Conservation (phyloP, 2,329 filamentous ascomycete species). For the Pseudodiploospora longispora region DNA sequence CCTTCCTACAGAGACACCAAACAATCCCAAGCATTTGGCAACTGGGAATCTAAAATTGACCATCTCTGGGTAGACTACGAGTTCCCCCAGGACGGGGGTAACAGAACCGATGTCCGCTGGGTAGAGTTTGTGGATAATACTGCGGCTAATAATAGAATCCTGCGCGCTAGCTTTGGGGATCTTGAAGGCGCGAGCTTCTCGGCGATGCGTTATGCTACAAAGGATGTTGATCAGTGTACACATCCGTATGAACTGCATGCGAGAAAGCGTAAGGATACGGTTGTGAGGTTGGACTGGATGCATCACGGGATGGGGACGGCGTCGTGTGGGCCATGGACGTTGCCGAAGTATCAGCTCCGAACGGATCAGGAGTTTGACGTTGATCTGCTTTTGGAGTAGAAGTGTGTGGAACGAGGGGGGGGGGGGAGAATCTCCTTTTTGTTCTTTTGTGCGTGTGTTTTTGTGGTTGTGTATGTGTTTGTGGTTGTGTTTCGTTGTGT, state of each 20-base stretch:
- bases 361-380: conserved; percentile 34
- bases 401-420: conserved; percentile 3
- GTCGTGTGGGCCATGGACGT: conserved; percentile 51
- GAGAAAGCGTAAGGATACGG: conserved; percentile 39
- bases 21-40: conserved; percentile 48
- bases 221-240: conserved; percentile 42
- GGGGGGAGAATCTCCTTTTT: background rate
- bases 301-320: conserved; percentile 57
- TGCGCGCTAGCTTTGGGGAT: conserved; percentile 39
- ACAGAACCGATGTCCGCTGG: conserved; percentile 56
- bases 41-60: conserved; percentile 38
- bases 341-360: conserved; percentile 38
- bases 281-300: conserved; percentile 51
- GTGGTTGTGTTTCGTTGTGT: too few species aligned
- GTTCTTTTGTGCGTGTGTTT: too few species aligned
- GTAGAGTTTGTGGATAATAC: conserved; percentile 36
- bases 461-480: too few species aligned
- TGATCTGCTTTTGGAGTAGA: conserved; percentile 36
- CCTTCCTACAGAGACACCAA: conserved; percentile 63
- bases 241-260: conserved; percentile 55
- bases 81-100: conserved; percentile 59
- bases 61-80: conserved; percentile 55
- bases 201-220: conserved; percentile 45
- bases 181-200: conserved; percentile 46
- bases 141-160: conserved; percentile 17